A percentile compares a stretch with the other conserved stretches of the same genome.
Evolutionary conservation across 2,329 filamentous ascomycete species (phyloP).

Genomic region (Claviceps paspali): DNA sequence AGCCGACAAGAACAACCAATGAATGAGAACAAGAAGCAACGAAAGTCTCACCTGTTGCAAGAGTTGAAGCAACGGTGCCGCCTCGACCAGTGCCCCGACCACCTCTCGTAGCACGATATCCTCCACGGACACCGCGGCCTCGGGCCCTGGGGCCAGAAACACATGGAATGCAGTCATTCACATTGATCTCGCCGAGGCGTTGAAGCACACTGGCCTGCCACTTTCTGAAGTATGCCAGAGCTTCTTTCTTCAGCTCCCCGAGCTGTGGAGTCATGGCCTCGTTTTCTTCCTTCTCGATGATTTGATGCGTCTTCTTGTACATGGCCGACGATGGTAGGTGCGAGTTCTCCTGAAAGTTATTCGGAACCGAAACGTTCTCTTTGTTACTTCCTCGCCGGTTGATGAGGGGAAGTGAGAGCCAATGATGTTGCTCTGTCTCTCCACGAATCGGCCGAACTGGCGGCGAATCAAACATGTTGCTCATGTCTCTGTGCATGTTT

Average conservation of each 20-base stretch:
- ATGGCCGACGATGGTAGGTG: slow-evolving; percentile 8
- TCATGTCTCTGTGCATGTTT: slow-evolving; percentile 36
- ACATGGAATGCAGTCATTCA: slow-evolving; percentile 23
- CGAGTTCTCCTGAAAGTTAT: slow-evolving; percentile 4
- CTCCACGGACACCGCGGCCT: slow-evolving; percentile 13
- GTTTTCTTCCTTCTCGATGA: slow-evolving; percentile 17
- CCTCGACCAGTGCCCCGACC: slow-evolving; percentile 19
- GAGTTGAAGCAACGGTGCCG: slow-evolving; percentile 13
- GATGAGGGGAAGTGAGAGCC: slow-evolving; percentile 20
- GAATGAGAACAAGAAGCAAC: neutral
- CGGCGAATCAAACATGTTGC: slow-evolving; percentile 35
- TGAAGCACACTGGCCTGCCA: slow-evolving; percentile 61
- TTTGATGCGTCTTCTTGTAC: slow-evolving; percentile 14
- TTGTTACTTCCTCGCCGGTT: slow-evolving; percentile 10
- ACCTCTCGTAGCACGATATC: slow-evolving; percentile 13
- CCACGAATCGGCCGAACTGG: slow-evolving; percentile 17
- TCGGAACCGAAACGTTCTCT: slow-evolving; percentile 8
- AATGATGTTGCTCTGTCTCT: slow-evolving; percentile 18
- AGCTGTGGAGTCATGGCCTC: slow-evolving; percentile 29
- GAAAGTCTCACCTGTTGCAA: slow-evolving; percentile 21
- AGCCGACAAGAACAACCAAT: neutral
- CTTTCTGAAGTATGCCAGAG: slow-evolving; percentile 58
- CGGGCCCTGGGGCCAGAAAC: slow-evolving; percentile 18
- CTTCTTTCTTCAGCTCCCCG: slow-evolving; percentile 52
- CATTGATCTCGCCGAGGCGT: slow-evolving; percentile 53